Base-by-base conservation (phyloP, 2,329 filamentous ascomycete genomes). In the Aureobasidium lini region DNA sequence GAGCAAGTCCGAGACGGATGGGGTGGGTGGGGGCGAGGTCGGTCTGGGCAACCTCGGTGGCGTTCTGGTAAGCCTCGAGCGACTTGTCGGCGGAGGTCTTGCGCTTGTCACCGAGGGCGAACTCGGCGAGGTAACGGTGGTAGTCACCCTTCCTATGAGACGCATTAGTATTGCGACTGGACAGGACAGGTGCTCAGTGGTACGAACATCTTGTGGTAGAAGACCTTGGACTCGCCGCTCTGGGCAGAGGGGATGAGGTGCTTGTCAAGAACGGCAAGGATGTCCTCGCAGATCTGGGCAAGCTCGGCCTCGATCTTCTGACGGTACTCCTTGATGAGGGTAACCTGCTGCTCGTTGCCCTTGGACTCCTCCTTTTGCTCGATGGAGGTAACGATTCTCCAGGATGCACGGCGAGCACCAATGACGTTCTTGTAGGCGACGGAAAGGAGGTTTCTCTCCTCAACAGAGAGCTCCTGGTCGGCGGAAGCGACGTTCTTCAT, bases 301-400 rank as follows among this genome's bases (percentile, higher is more conserved):
- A 97, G 87, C 82, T 97, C 93, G 71, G 83, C 82, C 85, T 97
- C 93, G 72, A 97, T 96, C 88, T 96, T 96, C 79, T 93, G 87
- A 75, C 93, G 92, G 85, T 97, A 97, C 77, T 96, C 91, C 84
- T 94, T 94, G 82, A 97, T 96, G 66, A 94, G 84, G 70, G 80
- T 77, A 68, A 96, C 91, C 80, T 96, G 92, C 69, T 86, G 84
- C 69, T 90, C 88, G 79, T 93, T 95, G 83, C 92, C 92, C 88
- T 97, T 97, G 74, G 90, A 94, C 82, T 97, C 93, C 83, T 97
- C 93, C 86, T 96, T 96, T 81, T 96, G 93, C 85, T 96, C 93
- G 73, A 96, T 96, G 70, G 91, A 96, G 75, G 92, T 94, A 73
- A 96, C 89, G 77, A 96, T 96, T 84, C 92, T 90, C 92, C 92